Base-by-base conservation (phyloP, 2,329 filamentous ascomycete genomes). In the Penicillium capsulatum region DNA sequence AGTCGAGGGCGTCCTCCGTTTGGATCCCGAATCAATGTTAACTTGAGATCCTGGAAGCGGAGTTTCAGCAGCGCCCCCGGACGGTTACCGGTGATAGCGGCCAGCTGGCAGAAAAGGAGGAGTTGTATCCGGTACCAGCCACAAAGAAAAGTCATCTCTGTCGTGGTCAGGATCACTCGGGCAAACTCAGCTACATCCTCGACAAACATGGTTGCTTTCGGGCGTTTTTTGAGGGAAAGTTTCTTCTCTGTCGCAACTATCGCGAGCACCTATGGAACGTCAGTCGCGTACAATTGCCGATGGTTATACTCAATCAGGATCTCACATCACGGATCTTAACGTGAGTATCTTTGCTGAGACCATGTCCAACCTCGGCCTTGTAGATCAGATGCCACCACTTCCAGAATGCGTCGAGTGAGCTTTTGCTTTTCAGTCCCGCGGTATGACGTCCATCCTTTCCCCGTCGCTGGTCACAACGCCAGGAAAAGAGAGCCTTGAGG, bases 111-210 rank as follows among this genome's bases (percentile, higher is more conserved):
- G 42, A 45, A 56, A 29, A 56, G 35, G 13, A 54, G 46, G 6
- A 55, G 26, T 31, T 54, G 22, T 26, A 63, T 57, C 15, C 46
- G 39, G 29, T 53, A 44, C 55, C 44, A 64, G 17, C 54, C 51
- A 51, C 37, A 56, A 31, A 37, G 16, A 44, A 61, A 64, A 5
- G 46, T 59, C 45, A 58, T 62, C 44, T 64, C 48, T 9, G 40
- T 60, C 9, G 47, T 64, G 7, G 45, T 48, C 16, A 64, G 42
- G n/a, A 63, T 36, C 13, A 62, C 50, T 34, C 42, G 36, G 2
- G 55, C 45, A 37, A 59, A 63, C 43, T 63, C 50, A n/a, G 50
- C 50, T 11, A 64, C 38, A 50, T 63, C 57, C 43, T 63, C 44
- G 31, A 61, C 45, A 43, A 57, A 63, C 37, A 64, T 64, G 9